phyloP scores from a whole-genome alignment of 2,329 filamentous ascomycete species.

The Hypoxylon sp. region DNA sequence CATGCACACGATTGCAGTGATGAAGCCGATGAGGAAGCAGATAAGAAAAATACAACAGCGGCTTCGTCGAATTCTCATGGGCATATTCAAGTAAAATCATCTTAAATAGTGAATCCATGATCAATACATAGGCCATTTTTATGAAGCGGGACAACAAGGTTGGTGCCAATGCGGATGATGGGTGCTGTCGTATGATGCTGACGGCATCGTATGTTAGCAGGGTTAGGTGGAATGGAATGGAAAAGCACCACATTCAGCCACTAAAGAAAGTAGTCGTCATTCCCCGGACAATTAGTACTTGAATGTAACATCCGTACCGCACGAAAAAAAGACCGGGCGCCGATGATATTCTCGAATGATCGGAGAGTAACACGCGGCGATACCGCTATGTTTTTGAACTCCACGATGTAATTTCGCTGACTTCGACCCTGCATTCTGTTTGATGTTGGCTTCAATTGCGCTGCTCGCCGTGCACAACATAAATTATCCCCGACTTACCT shows the following conservation, averaged over 20 bases:
- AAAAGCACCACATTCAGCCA: constrained; percentile 3
- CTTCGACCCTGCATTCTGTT: neutral
- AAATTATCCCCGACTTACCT: neutral
- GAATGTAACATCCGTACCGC: constrained; percentile 9
- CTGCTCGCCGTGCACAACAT: neutral
- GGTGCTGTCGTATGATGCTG: constrained; percentile 42
- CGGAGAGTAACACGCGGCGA: neutral
- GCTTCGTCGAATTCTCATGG: constrained; percentile 37
- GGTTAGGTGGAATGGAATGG: constrained; percentile 32
- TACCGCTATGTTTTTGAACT: neutral
- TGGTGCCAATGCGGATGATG: constrained; percentile 21
- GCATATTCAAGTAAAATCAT: constrained; percentile 23
- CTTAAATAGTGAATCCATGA: neutral
- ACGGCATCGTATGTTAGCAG: constrained; percentile 39
- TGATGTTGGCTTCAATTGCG: no score
- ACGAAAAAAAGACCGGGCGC: neutral
- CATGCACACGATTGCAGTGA: constrained; percentile 47
- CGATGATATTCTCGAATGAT: neutral
- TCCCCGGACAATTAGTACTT: neutral
- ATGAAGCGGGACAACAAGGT: constrained; percentile 25
- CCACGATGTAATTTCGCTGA: no score
- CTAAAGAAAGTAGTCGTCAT: neutral
- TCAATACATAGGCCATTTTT: constrained; percentile 14
- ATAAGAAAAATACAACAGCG: constrained; percentile 33
- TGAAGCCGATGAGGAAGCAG: constrained; percentile 45